Percentiles rank a stretch among this genome's conserved stretches.
phyloP scores from a whole-genome alignment of 2,329 filamentous ascomycete genomes.

The Akanthomyces lecanii region DNA sequence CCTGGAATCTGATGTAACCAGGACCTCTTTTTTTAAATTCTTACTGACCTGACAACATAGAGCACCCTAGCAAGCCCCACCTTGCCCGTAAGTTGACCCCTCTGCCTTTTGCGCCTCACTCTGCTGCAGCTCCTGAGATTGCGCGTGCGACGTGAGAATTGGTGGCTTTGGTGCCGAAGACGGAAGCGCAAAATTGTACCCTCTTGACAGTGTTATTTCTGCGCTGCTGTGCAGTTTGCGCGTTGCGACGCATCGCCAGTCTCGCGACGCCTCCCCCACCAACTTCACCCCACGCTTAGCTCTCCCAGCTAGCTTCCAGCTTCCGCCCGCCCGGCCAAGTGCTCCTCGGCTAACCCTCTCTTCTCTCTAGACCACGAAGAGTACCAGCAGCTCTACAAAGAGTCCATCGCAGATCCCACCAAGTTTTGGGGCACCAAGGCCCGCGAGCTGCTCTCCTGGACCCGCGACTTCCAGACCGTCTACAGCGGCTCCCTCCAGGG shows the following conservation, averaged over 20 bases:
- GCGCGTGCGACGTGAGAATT: background rate
- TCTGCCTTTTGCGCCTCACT: slow-evolving; percentile 10
- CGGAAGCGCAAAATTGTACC: background rate
- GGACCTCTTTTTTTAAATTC: slow-evolving; percentile 11
- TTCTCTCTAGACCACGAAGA: slow-evolving; percentile 53
- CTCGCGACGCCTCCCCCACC: background rate
- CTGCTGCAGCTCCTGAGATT: background rate
- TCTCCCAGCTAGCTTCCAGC: slow-evolving; percentile 3
- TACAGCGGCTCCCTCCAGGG: slow-evolving; percentile 68
- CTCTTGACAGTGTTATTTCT: background rate
- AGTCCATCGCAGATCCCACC: slow-evolving; percentile 86
- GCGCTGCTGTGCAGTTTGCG: background rate
- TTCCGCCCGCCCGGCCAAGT: slow-evolving; percentile 15
- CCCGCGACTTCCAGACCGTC: slow-evolving; percentile 87
- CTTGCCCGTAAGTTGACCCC: slow-evolving; percentile 50
- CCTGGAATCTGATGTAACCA: slow-evolving; percentile 13
- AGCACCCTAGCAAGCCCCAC: slow-evolving; percentile 68
- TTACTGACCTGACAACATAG: slow-evolving; percentile 33
- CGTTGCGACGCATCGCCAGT: background rate
- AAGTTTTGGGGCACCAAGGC: slow-evolving; percentile 87
- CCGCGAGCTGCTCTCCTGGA: slow-evolving; percentile 86
- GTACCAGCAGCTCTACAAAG: slow-evolving; percentile 64
- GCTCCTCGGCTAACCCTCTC: slow-evolving; percentile 9
- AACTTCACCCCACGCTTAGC: background rate
- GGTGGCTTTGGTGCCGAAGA: background rate